Base-by-base conservation (phyloP, 2,329 filamentous ascomycete species). In the Cladosporium colombiae region DNA sequence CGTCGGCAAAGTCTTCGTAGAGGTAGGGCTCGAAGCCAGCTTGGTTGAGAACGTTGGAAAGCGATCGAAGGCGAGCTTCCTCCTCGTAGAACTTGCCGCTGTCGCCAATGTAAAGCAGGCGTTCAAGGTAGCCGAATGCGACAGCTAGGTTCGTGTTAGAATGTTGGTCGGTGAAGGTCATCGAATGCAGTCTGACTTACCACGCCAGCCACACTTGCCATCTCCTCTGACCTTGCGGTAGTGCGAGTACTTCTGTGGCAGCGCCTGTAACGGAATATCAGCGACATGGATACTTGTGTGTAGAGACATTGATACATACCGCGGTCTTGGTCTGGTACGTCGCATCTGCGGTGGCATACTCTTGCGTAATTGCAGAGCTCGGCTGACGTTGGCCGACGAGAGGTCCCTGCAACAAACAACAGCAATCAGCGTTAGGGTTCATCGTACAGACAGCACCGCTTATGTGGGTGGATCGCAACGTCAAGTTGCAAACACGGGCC, bases 161-260 rank as follows among this genome's bases (percentile, higher is more conserved):
- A 4, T 46, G n/a, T 62, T 65, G 81, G 69, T 59, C 46, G 64
- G 35, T 25, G 29, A 59, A 35, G 25, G 23, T 18, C 40, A 25
- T 62, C 27, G 50, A 3, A 29, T 64, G 31, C 7, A n/a, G 29
- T 58, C 16, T n/a, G 62, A 70, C 89, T 82, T 84, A 97, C 94
- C 95, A 89, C 94, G 88, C 94, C 95, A 98, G 74, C 94, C 95
- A 80, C 95, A 98, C 77, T 96, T 96, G 66, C 95, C 95, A 80
- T 98, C 94, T 62, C 95, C 94, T 78, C 91, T 89, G 77, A 97
- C 88, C 13, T 89, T 89, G 64, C 95, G 91, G 76, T 94, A 97
- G 76, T 93, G 89, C 23, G 92, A 91, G 78, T 96, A 97, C 65
- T 90, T 92, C 72, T 89, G 85, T 7, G 93, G 90, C 64, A 99